Evolutionary conservation across 768 basidiomycete genomes (phyloP), one percentile per base, ranked within the genome.

Genomic region (Termitomyces sp.): DNA sequence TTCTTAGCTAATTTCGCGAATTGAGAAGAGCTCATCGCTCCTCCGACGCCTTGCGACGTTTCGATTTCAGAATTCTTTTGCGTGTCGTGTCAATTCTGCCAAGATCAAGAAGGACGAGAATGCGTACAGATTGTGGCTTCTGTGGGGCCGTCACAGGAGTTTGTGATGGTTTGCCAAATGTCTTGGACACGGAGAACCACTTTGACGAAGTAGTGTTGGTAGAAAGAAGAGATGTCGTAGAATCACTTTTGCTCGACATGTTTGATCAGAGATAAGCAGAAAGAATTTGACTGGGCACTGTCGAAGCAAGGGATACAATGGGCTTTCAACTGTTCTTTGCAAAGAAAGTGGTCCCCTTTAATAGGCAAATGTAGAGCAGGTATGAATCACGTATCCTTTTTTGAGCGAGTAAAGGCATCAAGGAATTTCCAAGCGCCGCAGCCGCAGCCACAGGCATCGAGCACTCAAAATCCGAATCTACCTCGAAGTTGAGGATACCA

Each of bases 1-100:
- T 56, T 64, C 54, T 53, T 31, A 11, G 64, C 59, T 35, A 54
- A 49, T 34, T 62, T 38, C 9, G 68, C 63, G 56, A 66, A 69
- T 17, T 54, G 49, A 7, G 64, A 65, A 41, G 60, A 45, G 27
- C 53, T 56, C 50, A 62, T 54, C 17, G 35, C 34, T 19, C 25
- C 25, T 27, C 16, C 25, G 25, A 8, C 25, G 43, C 14, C 25
- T 45, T 29, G 44, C 5, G 16, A 17, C 17, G 21, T 45, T 10
- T n/a, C 9, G 4, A 4, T 5, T 45, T 16, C 17, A 29, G 44
- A 45, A 29, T 29, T 27, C 5, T 44, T 44, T 16, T 44, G 43
- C 8, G 14, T 8, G 25, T 17, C 16, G 43, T 17, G 23, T 44
- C 14, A 44, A 16, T 16, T 29, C 9, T 45, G 17, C 27, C 27